Conservation (phyloP, 2,329 filamentous ascomycete species). For the Macroventuria anomochaeta region DNA sequence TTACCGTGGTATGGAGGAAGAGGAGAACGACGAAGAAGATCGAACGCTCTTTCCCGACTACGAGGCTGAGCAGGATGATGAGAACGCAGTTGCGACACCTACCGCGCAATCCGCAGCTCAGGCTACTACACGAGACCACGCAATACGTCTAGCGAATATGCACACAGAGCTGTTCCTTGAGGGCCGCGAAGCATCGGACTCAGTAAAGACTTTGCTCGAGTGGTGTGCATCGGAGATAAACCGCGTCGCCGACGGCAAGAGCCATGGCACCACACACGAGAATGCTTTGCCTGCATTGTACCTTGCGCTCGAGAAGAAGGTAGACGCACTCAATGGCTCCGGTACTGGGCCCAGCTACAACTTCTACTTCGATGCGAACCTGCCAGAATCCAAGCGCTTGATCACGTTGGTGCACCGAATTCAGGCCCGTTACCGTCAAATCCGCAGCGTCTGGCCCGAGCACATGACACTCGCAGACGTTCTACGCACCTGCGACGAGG, state of each 20-base stretch:
- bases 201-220: slow-evolving; percentile 36
- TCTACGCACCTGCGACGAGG: slow-evolving; percentile 72
- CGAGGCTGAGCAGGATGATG: slow-evolving; percentile 59
- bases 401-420: slow-evolving; percentile 73
- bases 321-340: slow-evolving; percentile 49
- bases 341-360: slow-evolving; percentile 66
- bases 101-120: slow-evolving; percentile 5
- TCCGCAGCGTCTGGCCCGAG: slow-evolving; percentile 69
- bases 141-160: slow-evolving; percentile 42
- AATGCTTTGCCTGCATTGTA: slow-evolving; percentile 71
- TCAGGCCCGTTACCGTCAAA: slow-evolving; percentile 72
- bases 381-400: slow-evolving; percentile 76
- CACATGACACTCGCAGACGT: slow-evolving; percentile 85
- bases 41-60: slow-evolving; percentile 82
- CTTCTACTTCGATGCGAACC: slow-evolving; percentile 85
- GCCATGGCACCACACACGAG: slow-evolving; percentile 42
- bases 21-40: slow-evolving; percentile 80
- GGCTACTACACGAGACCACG: slow-evolving; percentile 41
- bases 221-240: slow-evolving; percentile 42
- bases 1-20: slow-evolving; percentile 80
- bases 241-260: slow-evolving; percentile 33
- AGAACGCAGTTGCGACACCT: slow-evolving; percentile 21
- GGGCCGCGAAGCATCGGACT: slow-evolving; percentile 25
- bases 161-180: slow-evolving; percentile 43
- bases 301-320: slow-evolving; percentile 68